Evolutionary conservation across 2,329 filamentous ascomycete genomes (phyloP), one percentile per base, ranked within the genome.

Genomic region (Tetracladium maxilliforme): DNA sequence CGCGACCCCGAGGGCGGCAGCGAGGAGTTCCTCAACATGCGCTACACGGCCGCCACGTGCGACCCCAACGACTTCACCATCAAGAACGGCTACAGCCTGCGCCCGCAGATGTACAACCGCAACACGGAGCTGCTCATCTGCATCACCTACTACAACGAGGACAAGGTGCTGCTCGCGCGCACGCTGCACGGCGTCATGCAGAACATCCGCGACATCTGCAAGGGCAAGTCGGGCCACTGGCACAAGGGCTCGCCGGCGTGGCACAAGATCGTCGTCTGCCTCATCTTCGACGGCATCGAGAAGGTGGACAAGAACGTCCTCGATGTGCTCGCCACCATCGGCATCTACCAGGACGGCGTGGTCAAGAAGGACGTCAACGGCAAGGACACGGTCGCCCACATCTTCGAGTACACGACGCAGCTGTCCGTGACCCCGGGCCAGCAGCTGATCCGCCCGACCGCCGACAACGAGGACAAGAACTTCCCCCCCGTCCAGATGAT

Each of bases 361-460:
- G 70, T 68, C 16, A 77, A 76, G 49, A 67, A 77, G 45, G 64
- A 74, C 40, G 71, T 78, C 45, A 77, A 76, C 38, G 68, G 66
- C 37, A 70, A 74, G 44, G 66, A 75, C 34, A 71, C 77, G 27
- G 76, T 70, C n/a, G 72, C 72, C 6, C 72, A 78, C 48, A 70
- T 78, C 30, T 78, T 76, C 53, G 72, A 65, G 35, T 64, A 64
- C 32, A 63, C 59, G 4, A 64, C 60, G 2, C 58, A 63, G 30
- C 45, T 63, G 24, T 26, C 24, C 9, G 10, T 26, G n/a, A 98
- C 90, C 6, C 76, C 90, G n/a, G 90, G 74, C 52, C 90, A 98
- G 59, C 86, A 95, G 61, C 76, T 98, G 28, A 92, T 95, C 45
- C 80, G 87, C 15, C 90, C 90, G 4, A 73, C 76, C 26, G 83